Percentiles rank a stretch among this genome's conserved stretches.
Conservation (phyloP, 2,329 filamentous ascomycete genomes). For the Aspergillus sergii region DNA sequence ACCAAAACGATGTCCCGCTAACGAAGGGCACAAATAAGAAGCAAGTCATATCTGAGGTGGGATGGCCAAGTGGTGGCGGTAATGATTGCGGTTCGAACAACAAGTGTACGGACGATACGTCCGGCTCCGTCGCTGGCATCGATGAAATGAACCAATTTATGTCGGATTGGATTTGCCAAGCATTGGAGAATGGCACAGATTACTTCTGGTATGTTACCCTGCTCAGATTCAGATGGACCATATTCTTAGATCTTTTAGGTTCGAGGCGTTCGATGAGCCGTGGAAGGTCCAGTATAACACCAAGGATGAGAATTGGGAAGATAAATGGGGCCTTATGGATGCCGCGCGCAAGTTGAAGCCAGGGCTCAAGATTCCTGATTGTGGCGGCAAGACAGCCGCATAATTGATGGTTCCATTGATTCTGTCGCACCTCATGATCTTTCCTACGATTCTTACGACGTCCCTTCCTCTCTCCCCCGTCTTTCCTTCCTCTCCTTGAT, state of each 20-base stretch:
- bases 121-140: slow-evolving; percentile 77
- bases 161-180: slow-evolving; percentile 79
- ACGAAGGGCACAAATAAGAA: slow-evolving; percentile 64
- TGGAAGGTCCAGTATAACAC: slow-evolving; percentile 83
- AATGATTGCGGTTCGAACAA: slow-evolving; percentile 68
- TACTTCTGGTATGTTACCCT: slow-evolving; percentile 76
- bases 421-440: neutral
- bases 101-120: slow-evolving; percentile 58
- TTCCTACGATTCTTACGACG: neutral
- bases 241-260: slow-evolving; percentile 52
- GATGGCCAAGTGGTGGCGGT: slow-evolving; percentile 85
- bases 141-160: slow-evolving; percentile 84
- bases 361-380: slow-evolving; percentile 84
- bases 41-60: slow-evolving; percentile 86
- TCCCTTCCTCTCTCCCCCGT: slow-evolving; percentile 1
- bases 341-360: slow-evolving; percentile 79
- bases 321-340: slow-evolving; percentile 93
- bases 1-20: slow-evolving; percentile 65
- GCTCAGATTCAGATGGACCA: neutral
- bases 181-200: slow-evolving; percentile 78
- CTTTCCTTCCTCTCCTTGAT: slow-evolving; percentile 9
- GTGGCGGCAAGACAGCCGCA: slow-evolving; percentile 69
- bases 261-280: slow-evolving; percentile 93
- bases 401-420: slow-evolving; percentile 22
- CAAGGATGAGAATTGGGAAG: slow-evolving; percentile 76